Evolutionary conservation across 2,329 filamentous ascomycete genomes (phyloP), one percentile per base, ranked within the genome.

Genomic region (Lasiodiplodia sp.): DNA sequence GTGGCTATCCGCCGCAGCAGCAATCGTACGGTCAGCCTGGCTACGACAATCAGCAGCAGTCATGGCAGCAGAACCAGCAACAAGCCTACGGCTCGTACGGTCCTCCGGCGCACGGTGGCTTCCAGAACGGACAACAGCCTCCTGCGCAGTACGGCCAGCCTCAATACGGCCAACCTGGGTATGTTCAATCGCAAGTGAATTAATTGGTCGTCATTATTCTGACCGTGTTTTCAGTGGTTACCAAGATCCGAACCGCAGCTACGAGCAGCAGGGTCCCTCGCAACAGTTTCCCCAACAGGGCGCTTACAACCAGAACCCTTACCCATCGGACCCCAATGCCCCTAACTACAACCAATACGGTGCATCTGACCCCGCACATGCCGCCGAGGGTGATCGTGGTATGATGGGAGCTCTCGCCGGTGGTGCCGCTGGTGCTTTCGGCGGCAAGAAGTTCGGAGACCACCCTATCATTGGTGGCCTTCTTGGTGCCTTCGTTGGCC

Each of bases 391-490:
- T 60, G 87, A 89, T 70, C 84, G 87, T 68, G 87, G 87, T 47
- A 78, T 89, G 5, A 83, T 86, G 73, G 86, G 87, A 57, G 84
- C 87, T 3, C 76, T 88, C 4, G 85, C 84, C 16, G 88, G 88
- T 53, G 87, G 85, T 53, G 81, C 86, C 3, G 85, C 87, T 4
- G 88, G 87, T 1, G 85, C 84, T 71, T 84, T 85, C 70, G 79
- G 86, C 6, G 87, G 87, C 21, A 81, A 83, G 73, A 87, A 87
- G 75, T 81, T 86, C 72, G 84, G 82, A 25, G 80, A 82, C n/a
- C 86, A 87, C 72, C 86, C 86, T 3, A 77, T 90, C 37, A 75
- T 90, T 11, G 87, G 87, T 12, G 84, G 87, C 0, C 75, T 90
- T 34, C 85, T 86, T 4, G 87, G 87, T 67, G 87, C 87, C 0